Percentiles rank a stretch among this genome's conserved stretches.
phyloP scores from a whole-genome alignment of 179 eudicot genomes.

The Beta macrorhiza region DNA sequence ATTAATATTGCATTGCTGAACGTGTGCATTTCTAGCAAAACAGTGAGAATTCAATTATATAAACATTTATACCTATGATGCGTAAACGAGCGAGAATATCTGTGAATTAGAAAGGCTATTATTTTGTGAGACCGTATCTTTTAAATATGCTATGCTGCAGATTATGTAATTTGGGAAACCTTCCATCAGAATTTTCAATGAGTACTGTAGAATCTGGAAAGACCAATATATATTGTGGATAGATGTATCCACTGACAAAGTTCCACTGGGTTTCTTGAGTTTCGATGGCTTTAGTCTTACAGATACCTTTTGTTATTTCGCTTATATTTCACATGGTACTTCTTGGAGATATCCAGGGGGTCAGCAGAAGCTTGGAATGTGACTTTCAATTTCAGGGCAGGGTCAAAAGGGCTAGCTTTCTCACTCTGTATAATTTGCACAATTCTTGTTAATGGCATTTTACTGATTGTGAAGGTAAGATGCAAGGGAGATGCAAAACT shows the following conservation, averaged over 20 bases:
- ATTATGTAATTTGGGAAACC: not conserved
- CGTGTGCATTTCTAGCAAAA: too few relatives aligned
- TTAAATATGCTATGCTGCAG: too few relatives aligned
- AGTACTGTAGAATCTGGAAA: not conserved
- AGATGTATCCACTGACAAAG: not conserved
- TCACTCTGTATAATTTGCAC: not conserved
- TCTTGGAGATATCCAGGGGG: not conserved
- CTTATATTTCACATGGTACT: not conserved
- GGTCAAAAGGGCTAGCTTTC: not conserved
- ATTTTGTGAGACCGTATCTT: too few relatives aligned
- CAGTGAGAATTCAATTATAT: too few relatives aligned
- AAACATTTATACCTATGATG: too few relatives aligned
- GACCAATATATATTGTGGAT: not conserved
- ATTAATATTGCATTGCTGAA: too few relatives aligned
- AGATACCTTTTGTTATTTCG: not conserved
- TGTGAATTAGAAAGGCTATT: too few relatives aligned
- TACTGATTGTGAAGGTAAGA: conserved; percentile 17
- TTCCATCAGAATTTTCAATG: not conserved
- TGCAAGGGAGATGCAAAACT: conserved; percentile 25
- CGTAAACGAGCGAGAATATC: too few relatives aligned
- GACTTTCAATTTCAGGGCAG: not conserved
- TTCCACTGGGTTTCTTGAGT: not conserved
- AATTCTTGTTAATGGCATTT: not conserved
- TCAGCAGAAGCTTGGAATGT: not conserved
- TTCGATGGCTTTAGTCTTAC: not conserved